Evolutionary conservation across 768 basidiomycete genomes (phyloP).

Genomic region (Lentinula edodes): DNA sequence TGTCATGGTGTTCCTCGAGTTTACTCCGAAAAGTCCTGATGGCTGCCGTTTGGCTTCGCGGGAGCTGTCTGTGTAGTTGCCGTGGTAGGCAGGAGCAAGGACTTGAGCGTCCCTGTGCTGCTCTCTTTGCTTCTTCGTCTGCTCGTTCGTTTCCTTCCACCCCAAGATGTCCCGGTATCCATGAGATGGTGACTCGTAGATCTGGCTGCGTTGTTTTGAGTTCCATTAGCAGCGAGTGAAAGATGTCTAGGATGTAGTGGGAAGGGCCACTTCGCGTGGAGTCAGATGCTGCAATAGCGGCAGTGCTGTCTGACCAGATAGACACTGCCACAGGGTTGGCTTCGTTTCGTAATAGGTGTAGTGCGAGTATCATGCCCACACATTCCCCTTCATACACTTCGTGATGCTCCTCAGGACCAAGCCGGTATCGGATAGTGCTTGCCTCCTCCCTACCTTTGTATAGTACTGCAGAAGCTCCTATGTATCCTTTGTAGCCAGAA

Average conservation of each 20-base stretch:
- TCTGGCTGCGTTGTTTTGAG: too few species aligned
- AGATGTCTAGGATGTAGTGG: too few species aligned
- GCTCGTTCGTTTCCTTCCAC: too few species aligned
- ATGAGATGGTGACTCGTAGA: too few species aligned
- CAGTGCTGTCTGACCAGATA: neutral
- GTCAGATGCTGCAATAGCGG: neutral
- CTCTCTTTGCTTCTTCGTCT: too few species aligned
- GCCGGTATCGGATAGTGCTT: neutral
- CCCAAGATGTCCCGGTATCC: too few species aligned
- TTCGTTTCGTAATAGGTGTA: neutral
- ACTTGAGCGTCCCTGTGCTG: too few species aligned
- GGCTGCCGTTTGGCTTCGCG: too few species aligned
- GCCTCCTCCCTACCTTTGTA: neutral
- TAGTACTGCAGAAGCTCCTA: conserved; percentile 7
- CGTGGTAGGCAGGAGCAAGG: too few species aligned
- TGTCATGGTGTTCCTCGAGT: neutral
- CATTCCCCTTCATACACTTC: neutral
- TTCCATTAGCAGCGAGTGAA: too few species aligned
- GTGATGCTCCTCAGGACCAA: neutral
- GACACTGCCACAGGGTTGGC: neutral
- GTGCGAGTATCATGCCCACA: neutral
- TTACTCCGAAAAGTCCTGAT: neutral
- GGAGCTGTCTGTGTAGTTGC: too few species aligned
- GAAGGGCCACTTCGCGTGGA: too few species aligned
- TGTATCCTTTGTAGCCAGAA: conserved; percentile 5